Percentiles rank a stretch among this genome's conserved stretches.
phyloP scores from a whole-genome alignment of 2,329 filamentous ascomycete species.

The Xylaria sp. region DNA sequence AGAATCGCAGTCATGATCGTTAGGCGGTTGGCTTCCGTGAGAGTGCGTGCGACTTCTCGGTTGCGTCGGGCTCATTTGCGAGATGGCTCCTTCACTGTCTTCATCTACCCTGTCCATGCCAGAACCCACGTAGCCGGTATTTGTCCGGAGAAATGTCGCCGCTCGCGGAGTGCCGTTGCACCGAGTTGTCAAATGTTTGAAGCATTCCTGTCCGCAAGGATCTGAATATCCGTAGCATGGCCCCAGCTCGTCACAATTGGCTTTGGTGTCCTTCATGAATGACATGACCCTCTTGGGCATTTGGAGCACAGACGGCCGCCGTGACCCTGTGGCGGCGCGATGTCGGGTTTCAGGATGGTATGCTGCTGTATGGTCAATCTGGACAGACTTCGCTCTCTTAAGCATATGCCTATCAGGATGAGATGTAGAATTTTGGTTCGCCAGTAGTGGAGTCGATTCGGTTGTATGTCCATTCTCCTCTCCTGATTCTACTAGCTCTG shows the following conservation, averaged over 20 bases:
- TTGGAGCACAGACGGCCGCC: slow-evolving; percentile 64
- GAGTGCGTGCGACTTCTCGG: slow-evolving; percentile 46
- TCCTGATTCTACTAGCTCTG: slow-evolving; percentile 14
- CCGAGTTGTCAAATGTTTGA: slow-evolving; percentile 64
- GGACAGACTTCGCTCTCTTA: slow-evolving; percentile 46
- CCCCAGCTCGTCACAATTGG: slow-evolving; percentile 69
- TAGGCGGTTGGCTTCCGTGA: slow-evolving; percentile 45
- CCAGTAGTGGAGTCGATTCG: slow-evolving; percentile 63
- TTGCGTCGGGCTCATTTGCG: slow-evolving; percentile 42
- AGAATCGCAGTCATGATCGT: slow-evolving; percentile 42
- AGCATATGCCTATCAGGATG: slow-evolving; percentile 41
- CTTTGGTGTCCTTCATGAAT: slow-evolving; percentile 72
- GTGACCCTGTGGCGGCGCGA: slow-evolving; percentile 49
- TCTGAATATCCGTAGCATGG: slow-evolving; percentile 73
- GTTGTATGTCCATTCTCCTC: slow-evolving; percentile 39
- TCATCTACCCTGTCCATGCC: slow-evolving; percentile 48
- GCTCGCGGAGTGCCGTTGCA: slow-evolving; percentile 50
- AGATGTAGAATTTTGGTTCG: slow-evolving; percentile 42
- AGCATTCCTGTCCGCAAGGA: slow-evolving; percentile 73
- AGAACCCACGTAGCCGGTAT: slow-evolving; percentile 52
- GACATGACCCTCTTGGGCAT: slow-evolving; percentile 69
- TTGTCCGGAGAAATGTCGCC: slow-evolving; percentile 55
- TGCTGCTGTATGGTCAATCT: slow-evolving; percentile 38
- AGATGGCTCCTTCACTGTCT: slow-evolving; percentile 40
- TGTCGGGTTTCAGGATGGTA: slow-evolving; percentile 36